Conservation (phyloP, 2,329 filamentous ascomycete species). For the Nemania sp. region DNA sequence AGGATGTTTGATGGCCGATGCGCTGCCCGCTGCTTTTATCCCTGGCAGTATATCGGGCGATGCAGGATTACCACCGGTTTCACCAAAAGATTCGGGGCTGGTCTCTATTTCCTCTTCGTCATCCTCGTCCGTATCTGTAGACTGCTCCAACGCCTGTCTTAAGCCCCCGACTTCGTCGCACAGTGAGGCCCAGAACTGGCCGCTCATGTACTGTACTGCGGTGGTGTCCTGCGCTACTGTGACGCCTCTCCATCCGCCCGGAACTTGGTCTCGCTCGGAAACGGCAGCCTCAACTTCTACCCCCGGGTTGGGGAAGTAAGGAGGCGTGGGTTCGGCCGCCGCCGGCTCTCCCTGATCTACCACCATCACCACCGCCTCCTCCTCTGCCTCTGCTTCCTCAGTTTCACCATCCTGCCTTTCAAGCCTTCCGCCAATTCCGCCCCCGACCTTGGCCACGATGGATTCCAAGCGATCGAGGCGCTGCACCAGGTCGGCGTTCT, state of each 20-base stretch:
- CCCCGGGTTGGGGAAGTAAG: no score
- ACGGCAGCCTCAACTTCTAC: not conserved
- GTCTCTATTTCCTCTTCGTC: slow-evolving; percentile 37
- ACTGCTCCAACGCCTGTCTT: slow-evolving; percentile 48
- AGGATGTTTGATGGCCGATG: slow-evolving; percentile 39
- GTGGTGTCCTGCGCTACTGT: slow-evolving; percentile 27
- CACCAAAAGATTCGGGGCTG: slow-evolving; percentile 28
- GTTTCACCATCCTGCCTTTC: slow-evolving; percentile 18
- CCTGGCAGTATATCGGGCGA: slow-evolving; percentile 35
- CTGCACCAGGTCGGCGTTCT: slow-evolving; percentile 49
- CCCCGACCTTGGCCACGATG: slow-evolving; percentile 50
- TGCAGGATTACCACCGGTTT: slow-evolving; percentile 10
- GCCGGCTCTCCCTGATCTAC: no score
- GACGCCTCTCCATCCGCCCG: not conserved
- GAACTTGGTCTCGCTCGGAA: no score
- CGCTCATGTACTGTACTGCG: slow-evolving; percentile 45
- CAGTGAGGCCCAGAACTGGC: slow-evolving; percentile 50
- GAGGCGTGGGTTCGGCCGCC: no score
- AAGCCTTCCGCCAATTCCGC: slow-evolving; percentile 28
- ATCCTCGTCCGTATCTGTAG: slow-evolving; percentile 45
- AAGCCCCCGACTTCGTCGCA: slow-evolving; percentile 51
- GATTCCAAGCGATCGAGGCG: slow-evolving; percentile 49
- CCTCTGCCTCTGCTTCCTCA: no score
- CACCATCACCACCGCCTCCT: no score
- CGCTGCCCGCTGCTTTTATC: slow-evolving; percentile 26